These are phyloP conservation scores for Citrullus colocynthis DNA, from an alignment of 306 rosid genomes.

Conservation along the genomic window DNA sequence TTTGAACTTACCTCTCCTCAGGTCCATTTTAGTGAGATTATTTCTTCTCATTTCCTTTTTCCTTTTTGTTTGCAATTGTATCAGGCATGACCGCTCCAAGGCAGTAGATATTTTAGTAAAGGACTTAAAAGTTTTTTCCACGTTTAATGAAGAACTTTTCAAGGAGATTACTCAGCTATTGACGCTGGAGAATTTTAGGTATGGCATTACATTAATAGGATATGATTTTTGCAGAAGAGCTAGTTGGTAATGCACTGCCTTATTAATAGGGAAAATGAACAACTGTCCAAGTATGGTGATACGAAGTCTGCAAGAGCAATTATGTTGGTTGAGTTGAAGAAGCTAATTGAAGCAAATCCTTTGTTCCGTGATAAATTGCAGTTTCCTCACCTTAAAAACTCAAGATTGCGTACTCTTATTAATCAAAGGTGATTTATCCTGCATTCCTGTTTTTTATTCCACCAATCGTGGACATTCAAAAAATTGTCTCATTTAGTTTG, in stretches of 20 bases:
- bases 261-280: conserved; percentile 71
- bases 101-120: conserved; percentile 84
- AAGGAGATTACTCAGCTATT: conserved; percentile 94
- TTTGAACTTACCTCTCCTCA: background rate
- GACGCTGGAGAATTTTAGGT: conserved; percentile 91
- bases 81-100: conserved; percentile 84
- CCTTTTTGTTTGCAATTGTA: background rate
- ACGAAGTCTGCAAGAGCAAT: conserved; percentile 93
- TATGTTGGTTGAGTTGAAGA: conserved; percentile 96
- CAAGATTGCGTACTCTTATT: conserved; percentile 87
- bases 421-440: conserved; percentile 64
- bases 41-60: background rate
- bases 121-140: conserved; percentile 82
- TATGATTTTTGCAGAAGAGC: conserved; percentile 1
- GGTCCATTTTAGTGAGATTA: background rate
- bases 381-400: conserved; percentile 87
- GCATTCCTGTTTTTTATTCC: background rate
- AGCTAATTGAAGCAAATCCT: conserved; percentile 95
- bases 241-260: conserved; percentile 11
- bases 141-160: conserved; percentile 84
- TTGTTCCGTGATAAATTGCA: conserved; percentile 92
- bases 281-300: conserved; percentile 92
- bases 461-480: background rate
- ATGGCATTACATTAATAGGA: background rate
- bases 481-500: background rate